Percentiles rank a stretch among this genome's conserved stretches.
phyloP scores from a whole-genome alignment of 1,284 basidiomycete genomes.

The Tylopilus sp. region DNA sequence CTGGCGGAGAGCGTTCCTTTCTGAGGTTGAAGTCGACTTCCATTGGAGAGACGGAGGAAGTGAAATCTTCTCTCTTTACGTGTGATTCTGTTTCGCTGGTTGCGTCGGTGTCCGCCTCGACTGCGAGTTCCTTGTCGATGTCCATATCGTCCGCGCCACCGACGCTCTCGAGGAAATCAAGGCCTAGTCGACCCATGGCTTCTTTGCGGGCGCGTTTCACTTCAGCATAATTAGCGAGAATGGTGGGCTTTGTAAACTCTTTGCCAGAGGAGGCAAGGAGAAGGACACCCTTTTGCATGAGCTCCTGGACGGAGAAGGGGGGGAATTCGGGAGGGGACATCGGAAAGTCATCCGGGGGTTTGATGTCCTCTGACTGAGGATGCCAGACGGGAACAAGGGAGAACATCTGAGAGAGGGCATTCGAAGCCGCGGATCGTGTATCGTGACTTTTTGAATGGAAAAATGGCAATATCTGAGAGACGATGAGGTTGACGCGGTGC shows the following conservation, averaged over 20 bases:
- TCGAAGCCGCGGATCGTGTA: conserved; percentile 80
- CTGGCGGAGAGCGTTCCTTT: conserved; percentile 31
- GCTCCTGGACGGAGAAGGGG: conserved; percentile 67
- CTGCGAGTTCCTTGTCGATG: conserved; percentile 73
- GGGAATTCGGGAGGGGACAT: conserved; percentile 56
- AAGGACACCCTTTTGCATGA: conserved; percentile 71
- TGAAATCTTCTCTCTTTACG: conserved; percentile 40
- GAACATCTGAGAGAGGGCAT: conserved; percentile 84
- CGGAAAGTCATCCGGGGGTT: conserved; percentile 26
- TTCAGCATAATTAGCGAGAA: conserved; percentile 65
- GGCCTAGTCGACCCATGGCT: conserved; percentile 75
- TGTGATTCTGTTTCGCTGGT: conserved; percentile 40
- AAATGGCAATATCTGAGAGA: conserved; percentile 73
- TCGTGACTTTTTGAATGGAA: conserved; percentile 87
- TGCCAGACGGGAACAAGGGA: conserved; percentile 81
- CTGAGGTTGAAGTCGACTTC: conserved; percentile 36
- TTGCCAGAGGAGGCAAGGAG: conserved; percentile 85
- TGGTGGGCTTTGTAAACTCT: conserved; percentile 72
- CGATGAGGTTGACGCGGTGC: neutral
- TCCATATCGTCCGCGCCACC: conserved; percentile 71
- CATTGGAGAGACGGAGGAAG: conserved; percentile 35
- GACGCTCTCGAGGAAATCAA: conserved; percentile 74
- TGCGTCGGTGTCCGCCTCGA: conserved; percentile 50
- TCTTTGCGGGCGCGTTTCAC: conserved; percentile 80
- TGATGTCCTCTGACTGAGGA: conserved; percentile 39